A percentile compares a stretch with the other conserved stretches of the same genome.
These are phyloP conservation scores for Sporobolus alterniflorus DNA, from an alignment of 202 grass and related monocot genomes.

Conservation along the genomic window DNA sequence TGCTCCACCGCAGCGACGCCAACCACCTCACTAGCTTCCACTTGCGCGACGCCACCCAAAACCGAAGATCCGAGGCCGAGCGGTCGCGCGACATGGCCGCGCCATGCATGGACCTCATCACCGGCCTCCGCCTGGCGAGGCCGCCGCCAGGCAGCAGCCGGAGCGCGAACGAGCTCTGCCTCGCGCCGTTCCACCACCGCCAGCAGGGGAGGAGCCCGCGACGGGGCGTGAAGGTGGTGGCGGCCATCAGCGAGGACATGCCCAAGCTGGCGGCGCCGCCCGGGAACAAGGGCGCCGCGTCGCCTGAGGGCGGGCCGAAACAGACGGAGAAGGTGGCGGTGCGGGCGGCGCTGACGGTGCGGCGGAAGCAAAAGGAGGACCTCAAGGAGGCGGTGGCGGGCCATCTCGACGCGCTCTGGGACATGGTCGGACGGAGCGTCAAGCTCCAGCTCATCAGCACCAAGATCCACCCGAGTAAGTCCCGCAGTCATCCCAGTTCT, in stretches of 20 bases:
- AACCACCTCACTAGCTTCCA: constrained; percentile 12
- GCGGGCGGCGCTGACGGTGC: constrained; percentile 87
- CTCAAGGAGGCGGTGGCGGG: constrained; percentile 81
- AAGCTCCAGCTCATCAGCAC: constrained; percentile 95
- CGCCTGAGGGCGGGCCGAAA: background rate
- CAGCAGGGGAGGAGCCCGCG: background rate
- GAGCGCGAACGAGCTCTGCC: constrained; percentile 49
- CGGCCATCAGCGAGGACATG: constrained; percentile 87
- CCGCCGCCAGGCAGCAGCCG: background rate
- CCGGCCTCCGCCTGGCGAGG: background rate
- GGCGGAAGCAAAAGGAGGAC: constrained; percentile 97
- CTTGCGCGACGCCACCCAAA: background rate
- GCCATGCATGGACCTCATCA: constrained; percentile 48
- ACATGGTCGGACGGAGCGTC: constrained; percentile 85
- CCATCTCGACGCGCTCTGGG: constrained; percentile 82
- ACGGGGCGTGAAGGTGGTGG: constrained; percentile 39
- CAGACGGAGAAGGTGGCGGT: constrained; percentile 51
- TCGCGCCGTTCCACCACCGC: constrained; percentile 27
- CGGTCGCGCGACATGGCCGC: constrained; percentile 44
- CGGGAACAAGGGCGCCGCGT: background rate
- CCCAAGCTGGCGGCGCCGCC: constrained; percentile 41
- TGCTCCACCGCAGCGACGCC: background rate
- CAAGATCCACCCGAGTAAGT: constrained; percentile 81
- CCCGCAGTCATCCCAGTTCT: background rate
- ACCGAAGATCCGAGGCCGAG: constrained; percentile 1